phyloP scores from a whole-genome alignment of 2,329 filamentous ascomycete genomes.

The Talaromyces sp. region DNA sequence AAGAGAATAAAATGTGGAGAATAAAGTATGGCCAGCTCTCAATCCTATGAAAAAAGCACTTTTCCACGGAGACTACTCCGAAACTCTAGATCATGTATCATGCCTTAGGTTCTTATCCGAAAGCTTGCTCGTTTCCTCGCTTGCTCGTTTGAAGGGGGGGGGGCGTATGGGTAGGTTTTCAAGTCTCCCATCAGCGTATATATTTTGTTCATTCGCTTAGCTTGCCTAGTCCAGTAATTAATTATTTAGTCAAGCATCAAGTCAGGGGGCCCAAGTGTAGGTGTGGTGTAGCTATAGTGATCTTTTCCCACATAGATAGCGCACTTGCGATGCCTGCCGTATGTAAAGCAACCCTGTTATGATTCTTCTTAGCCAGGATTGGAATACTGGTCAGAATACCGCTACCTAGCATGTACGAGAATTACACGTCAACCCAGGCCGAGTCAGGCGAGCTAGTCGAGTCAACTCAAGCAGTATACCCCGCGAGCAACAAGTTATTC shows the following conservation, averaged over 20 bases:
- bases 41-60: not conserved
- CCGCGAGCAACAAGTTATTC: not conserved
- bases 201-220: not conserved
- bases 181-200: not conserved
- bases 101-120: not conserved
- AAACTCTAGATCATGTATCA: not conserved
- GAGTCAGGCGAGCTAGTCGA: not conserved
- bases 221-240: not conserved
- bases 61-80: not conserved
- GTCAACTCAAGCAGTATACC: not conserved
- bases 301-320: not conserved
- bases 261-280: not conserved
- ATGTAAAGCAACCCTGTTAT: not conserved
- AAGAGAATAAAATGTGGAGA: not conserved
- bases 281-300: not conserved
- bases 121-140: not conserved
- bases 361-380: not conserved
- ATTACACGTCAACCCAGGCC: not conserved
- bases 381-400: not conserved
- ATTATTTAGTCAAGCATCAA: not conserved
- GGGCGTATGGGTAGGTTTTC: not conserved
- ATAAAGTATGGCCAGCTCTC: not conserved
- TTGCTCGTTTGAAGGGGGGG: not conserved
- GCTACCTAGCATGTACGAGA: slow-evolving; percentile 1
- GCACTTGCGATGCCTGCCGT: not conserved